These are phyloP conservation scores for Solanum hybrid DNA, from an alignment of 305 asterid genomes.

Conservation along the genomic window DNA sequence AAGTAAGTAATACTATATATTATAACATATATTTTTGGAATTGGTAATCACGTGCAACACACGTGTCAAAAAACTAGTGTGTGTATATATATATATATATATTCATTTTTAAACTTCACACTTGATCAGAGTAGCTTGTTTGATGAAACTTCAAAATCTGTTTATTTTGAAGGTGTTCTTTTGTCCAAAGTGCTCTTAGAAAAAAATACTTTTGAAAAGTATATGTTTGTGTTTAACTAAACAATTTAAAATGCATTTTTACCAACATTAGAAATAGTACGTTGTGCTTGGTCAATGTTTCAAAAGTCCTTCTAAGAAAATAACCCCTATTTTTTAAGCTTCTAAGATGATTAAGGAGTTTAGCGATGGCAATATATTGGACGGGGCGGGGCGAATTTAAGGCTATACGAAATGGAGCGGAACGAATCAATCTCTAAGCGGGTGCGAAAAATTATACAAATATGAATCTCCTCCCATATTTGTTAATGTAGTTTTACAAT, in stretches of 20 bases:
- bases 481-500: background rate
- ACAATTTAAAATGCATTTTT: background rate
- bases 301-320: background rate
- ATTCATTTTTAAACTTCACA: too few relatives aligned
- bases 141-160: background rate
- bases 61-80: too few relatives aligned
- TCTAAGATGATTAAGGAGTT: background rate
- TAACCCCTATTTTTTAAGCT: background rate
- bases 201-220: background rate
- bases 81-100: too few relatives aligned
- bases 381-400: background rate
- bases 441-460: too few relatives aligned
- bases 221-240: background rate
- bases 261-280: background rate
- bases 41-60: too few relatives aligned
- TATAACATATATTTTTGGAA: too few relatives aligned
- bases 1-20: too few relatives aligned
- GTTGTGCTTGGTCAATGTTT: background rate
- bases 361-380: background rate
- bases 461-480: too few relatives aligned
- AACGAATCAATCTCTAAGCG: background rate
- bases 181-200: background rate
- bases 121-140: background rate
- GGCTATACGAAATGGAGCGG: accelerated
- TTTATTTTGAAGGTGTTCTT: background rate